Evolutionary conservation across 1,284 basidiomycete species (phyloP), one percentile per base, ranked within the genome.

Genomic region (Ustilago curta): DNA sequence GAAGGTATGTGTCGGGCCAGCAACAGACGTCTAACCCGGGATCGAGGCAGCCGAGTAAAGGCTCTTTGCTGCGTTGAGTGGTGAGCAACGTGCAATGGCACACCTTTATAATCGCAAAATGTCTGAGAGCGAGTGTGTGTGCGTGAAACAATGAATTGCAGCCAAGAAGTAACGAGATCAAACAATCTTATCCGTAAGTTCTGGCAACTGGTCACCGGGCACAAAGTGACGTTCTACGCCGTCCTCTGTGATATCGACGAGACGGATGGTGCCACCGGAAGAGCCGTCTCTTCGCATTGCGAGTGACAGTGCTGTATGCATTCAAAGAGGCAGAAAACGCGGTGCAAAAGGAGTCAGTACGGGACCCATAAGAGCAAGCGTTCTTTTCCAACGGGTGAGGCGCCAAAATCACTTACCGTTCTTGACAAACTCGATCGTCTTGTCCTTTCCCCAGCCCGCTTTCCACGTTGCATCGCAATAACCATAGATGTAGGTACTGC

Each of bases 221-320:
- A 99, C 89, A 85, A 99, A 99, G 77, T 94, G 85, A 66, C 97
- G 88, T 87, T 98, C 93, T 16, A 97, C 95, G 29, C 91, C 91
- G 57, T 91, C 92, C 85, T 97, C 91, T 16, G 93, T 95, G 84
- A 99, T 97, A 55, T 98, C 92, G 76, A 92, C 94, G 92, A 99
- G 93, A 55, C 97, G 91, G 80, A 99, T 96, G 51, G 94, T 93
- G 84, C 97, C 97, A 70, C 97, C 97, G 35, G 95, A 98, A 0
- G 94, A 97, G 16, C 97, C 97, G 86, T 99, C 97, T 86, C 97
- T 90, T 49, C 94, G 90, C 97, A 99, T 99, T 2, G 97, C 97
- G 52, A 99, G 89, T 8, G 94, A 87, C 56, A 99, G 90, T 4
- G 97, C 96, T 81, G 62, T 25, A 55, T 62, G 51, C 51, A 16